Evolutionary conservation across 176 grass and related monocot species (phyloP), one percentile per base, ranked within the genome.

Genomic region (Bolboschoenus planiculmis): DNA sequence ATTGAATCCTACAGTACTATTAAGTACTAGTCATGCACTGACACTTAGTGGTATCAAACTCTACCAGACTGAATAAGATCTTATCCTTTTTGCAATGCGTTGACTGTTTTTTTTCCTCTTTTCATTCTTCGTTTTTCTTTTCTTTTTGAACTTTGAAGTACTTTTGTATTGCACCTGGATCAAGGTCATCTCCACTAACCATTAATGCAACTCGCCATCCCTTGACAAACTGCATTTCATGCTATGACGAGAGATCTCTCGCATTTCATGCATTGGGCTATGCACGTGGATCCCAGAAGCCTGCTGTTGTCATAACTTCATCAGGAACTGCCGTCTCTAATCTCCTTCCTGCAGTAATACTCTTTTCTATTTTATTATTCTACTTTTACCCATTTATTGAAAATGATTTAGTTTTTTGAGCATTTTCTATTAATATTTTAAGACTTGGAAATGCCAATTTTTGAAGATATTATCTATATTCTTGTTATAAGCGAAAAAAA

Each of bases 241-340:
- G 91, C 89, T 97, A 91, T 75, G 95, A 97, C 85, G 95, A 97
- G 78, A 90, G 92, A 26, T 97, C 95, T 85, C 95, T 97, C 81
- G 95, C 90, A 91, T 97, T 97, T 91, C 87, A 97, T 88, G 95
- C 95, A 84, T 68, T 97, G 84, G 95, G 95, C 51, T 97, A 94
- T 87, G 95, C 85, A 56, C 92, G 89, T 83, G 95, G 88, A 73
- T 91, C 88, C 83, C 83, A 85, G 10, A 91, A 84, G 78, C 88
- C 95, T 57, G 92, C 95, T 51, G 80, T 94, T 50, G 63, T 94
- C 83, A 97, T 97, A 78, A 97, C 95, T 66, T 97, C 95, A 70
- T 97, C 95, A 86, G 92, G 95, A 92, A 97, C 95, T 9, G 95
- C 95, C 65, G 90, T 97, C 71, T 97, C 95, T 83, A 97, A 97